These are phyloP conservation scores for Tuctoria greenei DNA, from an alignment of 176 grass and related monocot species.

Conservation along the genomic window DNA sequence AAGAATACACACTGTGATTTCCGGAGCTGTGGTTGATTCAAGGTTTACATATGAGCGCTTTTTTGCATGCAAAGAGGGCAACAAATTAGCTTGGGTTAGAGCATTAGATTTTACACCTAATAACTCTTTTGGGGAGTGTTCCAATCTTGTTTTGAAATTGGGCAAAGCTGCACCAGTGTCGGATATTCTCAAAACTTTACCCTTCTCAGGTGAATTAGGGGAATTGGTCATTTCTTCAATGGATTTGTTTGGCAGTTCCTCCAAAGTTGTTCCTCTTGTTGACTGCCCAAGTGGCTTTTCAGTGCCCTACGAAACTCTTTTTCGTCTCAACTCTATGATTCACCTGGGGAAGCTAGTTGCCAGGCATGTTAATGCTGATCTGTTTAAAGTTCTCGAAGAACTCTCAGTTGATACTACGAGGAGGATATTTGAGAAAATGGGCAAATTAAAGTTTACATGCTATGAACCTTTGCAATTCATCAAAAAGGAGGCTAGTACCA, in stretches of 20 bases:
- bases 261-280: conserved; percentile 72
- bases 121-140: conserved; percentile 67
- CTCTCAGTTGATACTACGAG: conserved; percentile 51
- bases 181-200: conserved; percentile 62
- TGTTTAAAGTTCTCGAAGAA: conserved; percentile 67
- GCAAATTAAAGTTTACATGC: conserved; percentile 67
- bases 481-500: conserved; percentile 47
- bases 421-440: conserved; percentile 80
- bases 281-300: conserved; percentile 59
- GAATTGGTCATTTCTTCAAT: conserved; percentile 41
- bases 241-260: conserved; percentile 22
- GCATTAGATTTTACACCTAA: conserved; percentile 79
- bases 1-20: conserved; percentile 60
- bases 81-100: conserved; percentile 71
- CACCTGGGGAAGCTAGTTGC: conserved; percentile 81
- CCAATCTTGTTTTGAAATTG: conserved; percentile 60
- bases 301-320: conserved; percentile 76
- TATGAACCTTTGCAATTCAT: conserved; percentile 82
- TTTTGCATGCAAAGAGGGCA: conserved; percentile 69
- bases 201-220: conserved; percentile 56
- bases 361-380: conserved; percentile 59
- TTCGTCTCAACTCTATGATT: conserved; percentile 85
- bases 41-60: conserved; percentile 70
- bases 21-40: conserved; percentile 47
- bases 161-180: conserved; percentile 35